phyloP scores from a whole-genome alignment of 495 filamentous ascomycete species.

The Hypoxylon trugodes region DNA sequence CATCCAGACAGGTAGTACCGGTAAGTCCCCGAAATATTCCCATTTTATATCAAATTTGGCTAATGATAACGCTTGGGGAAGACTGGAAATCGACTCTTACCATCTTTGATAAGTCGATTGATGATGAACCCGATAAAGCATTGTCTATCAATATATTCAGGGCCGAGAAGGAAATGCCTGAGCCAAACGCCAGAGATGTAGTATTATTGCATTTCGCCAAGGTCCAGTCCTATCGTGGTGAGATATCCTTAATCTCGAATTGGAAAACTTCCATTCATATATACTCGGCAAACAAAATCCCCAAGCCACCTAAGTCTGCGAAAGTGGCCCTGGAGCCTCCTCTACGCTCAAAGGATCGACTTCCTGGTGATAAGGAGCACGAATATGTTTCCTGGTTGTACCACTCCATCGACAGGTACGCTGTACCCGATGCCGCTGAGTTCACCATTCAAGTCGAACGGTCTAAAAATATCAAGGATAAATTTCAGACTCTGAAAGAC shows the following conservation, averaged over 20 bases:
- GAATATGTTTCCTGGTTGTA: constrained; percentile 54
- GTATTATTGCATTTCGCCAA: constrained; percentile 52
- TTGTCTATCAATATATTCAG: constrained; percentile 56
- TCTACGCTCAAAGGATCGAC: not conserved
- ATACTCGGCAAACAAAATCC: constrained; percentile 51
- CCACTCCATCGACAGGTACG: constrained; percentile 50
- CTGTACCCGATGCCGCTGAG: constrained; percentile 53
- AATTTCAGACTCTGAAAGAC: constrained; percentile 73
- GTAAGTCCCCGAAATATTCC: constrained; percentile 41
- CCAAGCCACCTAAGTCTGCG: constrained; percentile 48
- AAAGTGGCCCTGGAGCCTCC: constrained; percentile 39
- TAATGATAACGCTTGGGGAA: constrained; percentile 28
- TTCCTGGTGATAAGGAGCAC: constrained; percentile 38
- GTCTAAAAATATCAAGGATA: constrained; percentile 57
- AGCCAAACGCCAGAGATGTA: constrained; percentile 49
- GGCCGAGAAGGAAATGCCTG: constrained; percentile 49
- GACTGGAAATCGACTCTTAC: constrained; percentile 54
- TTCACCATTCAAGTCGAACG: constrained; percentile 51
- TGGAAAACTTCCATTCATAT: constrained; percentile 47
- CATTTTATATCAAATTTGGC: not conserved
- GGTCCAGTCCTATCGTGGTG: constrained; percentile 44
- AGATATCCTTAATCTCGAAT: constrained; percentile 52
- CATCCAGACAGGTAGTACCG: constrained; percentile 48
- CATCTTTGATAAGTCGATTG: constrained; percentile 51
- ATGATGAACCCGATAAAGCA: constrained; percentile 35